These are phyloP conservation scores for Cyclotella sp. DNA, from an alignment of 108 stramenopile genomes.

Conservation along the genomic window DNA sequence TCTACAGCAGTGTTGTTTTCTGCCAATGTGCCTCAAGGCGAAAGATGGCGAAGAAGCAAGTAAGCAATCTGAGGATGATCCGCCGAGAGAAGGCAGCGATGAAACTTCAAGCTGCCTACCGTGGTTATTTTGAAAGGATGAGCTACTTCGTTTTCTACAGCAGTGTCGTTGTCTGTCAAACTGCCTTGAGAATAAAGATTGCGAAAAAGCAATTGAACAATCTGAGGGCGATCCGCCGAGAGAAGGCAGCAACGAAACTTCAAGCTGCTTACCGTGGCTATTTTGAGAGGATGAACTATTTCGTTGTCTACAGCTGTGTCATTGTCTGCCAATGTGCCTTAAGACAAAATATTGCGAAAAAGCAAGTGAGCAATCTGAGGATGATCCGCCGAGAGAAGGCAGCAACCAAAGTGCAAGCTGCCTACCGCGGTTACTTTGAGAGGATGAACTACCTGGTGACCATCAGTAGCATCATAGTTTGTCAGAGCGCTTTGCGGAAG, in stretches of 20 bases:
- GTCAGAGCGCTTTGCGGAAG: neutral
- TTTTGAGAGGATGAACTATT: neutral
- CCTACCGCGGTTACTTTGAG: neutral
- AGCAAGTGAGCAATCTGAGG: neutral
- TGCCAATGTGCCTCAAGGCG: neutral
- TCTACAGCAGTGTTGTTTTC: no score
- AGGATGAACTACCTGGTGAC: neutral
- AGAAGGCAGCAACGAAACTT: neutral
- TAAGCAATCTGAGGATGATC: no score
- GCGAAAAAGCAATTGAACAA: neutral
- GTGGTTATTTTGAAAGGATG: no score
- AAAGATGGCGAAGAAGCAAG: no score
- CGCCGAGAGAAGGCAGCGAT: no score
- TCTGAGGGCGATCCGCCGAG: neutral
- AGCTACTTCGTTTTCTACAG: no score
- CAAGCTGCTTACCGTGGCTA: neutral
- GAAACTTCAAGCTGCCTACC: no score
- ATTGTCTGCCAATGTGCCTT: neutral
- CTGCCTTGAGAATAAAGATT: neutral
- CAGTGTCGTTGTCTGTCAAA: no score
- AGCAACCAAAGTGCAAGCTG: conserved; percentile 1
- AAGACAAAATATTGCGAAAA: neutral
- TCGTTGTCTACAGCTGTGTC: neutral
- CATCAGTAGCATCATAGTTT: neutral
- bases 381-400: neutral